These are phyloP conservation scores for Coemansia aciculifera DNA, from an alignment of 192 early-diverging fungal species.

Conservation along the genomic window DNA sequence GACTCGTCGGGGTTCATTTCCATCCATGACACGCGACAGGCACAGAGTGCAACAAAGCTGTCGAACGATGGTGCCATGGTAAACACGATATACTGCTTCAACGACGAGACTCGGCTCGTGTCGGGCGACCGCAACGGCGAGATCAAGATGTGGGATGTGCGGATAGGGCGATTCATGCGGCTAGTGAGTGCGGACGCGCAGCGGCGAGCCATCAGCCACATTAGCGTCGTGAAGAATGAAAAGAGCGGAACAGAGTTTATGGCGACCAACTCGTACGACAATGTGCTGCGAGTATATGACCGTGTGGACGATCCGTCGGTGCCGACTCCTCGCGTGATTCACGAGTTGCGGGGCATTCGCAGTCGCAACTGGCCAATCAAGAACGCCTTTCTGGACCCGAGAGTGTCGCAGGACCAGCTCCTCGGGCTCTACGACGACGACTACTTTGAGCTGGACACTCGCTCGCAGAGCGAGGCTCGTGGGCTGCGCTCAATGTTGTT, in stretches of 20 bases:
- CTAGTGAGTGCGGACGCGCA: slow-evolving; percentile 35
- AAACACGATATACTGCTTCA: slow-evolving; percentile 54
- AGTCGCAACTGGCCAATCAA: slow-evolving; percentile 97
- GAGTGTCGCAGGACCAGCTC: slow-evolving; percentile 48
- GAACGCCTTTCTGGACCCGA: slow-evolving; percentile 70
- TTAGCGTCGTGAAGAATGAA: slow-evolving; percentile 48
- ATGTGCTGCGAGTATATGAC: slow-evolving; percentile 91
- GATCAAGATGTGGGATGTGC: slow-evolving; percentile 91
- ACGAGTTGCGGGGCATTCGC: slow-evolving; percentile 86
- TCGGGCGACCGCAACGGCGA: slow-evolving; percentile 55
- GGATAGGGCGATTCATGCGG: slow-evolving; percentile 61
- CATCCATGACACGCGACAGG: slow-evolving; percentile 45
- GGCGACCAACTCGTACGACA: slow-evolving; percentile 92
- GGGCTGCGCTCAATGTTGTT: slow-evolving; percentile 55
- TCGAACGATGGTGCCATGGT: slow-evolving; percentile 47
- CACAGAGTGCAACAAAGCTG: slow-evolving; percentile 26
- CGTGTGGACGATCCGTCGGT: slow-evolving; percentile 78
- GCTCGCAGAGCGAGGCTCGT: slow-evolving; percentile 49
- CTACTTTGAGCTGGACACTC: slow-evolving; percentile 53
- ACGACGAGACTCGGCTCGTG: slow-evolving; percentile 51
- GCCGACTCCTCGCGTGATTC: slow-evolving; percentile 66
- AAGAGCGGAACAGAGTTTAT: slow-evolving; percentile 71
- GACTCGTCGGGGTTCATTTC: slow-evolving; percentile 74
- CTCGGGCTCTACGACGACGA: slow-evolving; percentile 49
- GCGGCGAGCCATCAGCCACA: slow-evolving; percentile 48